Base-by-base conservation (phyloP, 352 stramenopile species). In the Peronospora destructor region DNA sequence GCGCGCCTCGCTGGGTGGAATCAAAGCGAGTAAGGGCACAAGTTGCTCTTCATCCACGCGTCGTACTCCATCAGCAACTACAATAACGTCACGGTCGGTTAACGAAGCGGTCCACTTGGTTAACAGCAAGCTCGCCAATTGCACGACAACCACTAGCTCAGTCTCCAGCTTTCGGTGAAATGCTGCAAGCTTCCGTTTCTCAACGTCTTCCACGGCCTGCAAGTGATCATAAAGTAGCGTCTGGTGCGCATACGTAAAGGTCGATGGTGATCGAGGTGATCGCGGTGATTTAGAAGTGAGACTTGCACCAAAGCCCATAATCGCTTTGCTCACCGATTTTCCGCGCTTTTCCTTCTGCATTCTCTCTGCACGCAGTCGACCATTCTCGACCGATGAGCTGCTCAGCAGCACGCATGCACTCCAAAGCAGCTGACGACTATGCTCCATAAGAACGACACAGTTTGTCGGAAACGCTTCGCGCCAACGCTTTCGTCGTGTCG, bases 191-290 rank as follows among this genome's bases (percentile, higher is more conserved):
- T 73, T 50, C 0, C 44, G 60, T 25, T 73, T 74, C 23, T 87
- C 73, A 6, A 28, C 26, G 0, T 37, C 29, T n/a, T 34, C 43
- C 6, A 77, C 59, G 7, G 71, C 51, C 25, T 73, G 59, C 34
- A 87, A 52, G 19, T 87, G 73, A 9, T 83, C 73, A 28, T 84
- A 72, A 2, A 87, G 49, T 28, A 87, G 51, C 21, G 73, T 84
- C 41, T 84, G 70, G 26, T 82, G 72, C 1, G 68, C 61, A 42
- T 68, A 84, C n/a, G 73, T 68, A 14, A 77, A 65, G 2, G 62
- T 49, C 7, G 66, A 67, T 16, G 71, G 65, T 0, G 64, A 64
- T 8, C 64, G 47, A 44, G 65, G 49, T 5, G 53, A 63, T 40
- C 26, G 64, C 16, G 61, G 61, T 1, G 73, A 73, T 23, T 64